Base-by-base conservation (phyloP, 768 basidiomycete genomes). In the Rhodotorula kratochvilovae region DNA sequence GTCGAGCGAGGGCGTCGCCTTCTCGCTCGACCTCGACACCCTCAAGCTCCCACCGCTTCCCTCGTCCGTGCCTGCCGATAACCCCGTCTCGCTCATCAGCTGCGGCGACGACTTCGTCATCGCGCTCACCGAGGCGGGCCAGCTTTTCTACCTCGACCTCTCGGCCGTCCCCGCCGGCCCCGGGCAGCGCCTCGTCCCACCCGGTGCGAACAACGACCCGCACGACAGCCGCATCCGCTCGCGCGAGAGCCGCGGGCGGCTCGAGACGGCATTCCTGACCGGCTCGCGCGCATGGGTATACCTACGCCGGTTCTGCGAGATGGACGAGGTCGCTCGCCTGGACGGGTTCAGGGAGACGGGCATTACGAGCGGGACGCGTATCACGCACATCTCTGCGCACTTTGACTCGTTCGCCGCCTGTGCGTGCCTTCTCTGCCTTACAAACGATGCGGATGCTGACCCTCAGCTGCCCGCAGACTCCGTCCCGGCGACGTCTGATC, bases 111-210 rank as follows among this genome's bases (percentile, higher is more conserved):
- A 83, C 59, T 85, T 87, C 74, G 79, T 96, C 36, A 81, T 95
- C 68, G 93, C 89, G 21, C 81, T 98, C 76, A 93, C 92, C 23
- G 87, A 89, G 77, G 81, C 85, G 46, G 90, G 90, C 0, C 89
- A 90, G 78, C 89, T 94, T 60, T 81, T 91, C 72, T 86, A 86
- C 77, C 87, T 87, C 76, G 81, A 82, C 27, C 73, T 82, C 43
- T 82, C 62, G 13, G 31, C 63, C 31, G 66, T 70, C 10, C 46
- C 63, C 23, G 46, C 19, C 19, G n/a, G 39, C 63, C 51, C 56
- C 15, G 39, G 42, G 89, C 65, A 45, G 27, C 73, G 61, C 1
- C 50, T 51, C 63, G 54, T 25, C 67, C 64, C 29, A 45, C 60
- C 36, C 25, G 56, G 39, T 3, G 15, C 57, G 5, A 1, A 5